Conservation (phyloP, 352 stramenopile genomes). For the Pythium volutum region DNA sequence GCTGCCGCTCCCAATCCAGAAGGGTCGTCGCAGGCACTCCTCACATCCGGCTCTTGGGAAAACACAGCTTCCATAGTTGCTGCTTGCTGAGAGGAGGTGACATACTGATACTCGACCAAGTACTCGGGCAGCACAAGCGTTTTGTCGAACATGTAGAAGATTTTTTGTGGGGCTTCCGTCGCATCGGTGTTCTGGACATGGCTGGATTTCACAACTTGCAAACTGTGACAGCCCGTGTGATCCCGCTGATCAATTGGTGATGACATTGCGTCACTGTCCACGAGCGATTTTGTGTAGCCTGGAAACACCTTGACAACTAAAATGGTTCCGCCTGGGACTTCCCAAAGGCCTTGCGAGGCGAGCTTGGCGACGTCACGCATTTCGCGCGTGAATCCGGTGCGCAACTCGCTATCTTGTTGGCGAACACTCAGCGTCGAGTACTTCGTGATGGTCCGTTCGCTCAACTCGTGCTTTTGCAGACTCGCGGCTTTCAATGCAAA, state of each 20-base stretch:
- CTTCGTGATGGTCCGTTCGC: slow-evolving; percentile 12
- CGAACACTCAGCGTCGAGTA: slow-evolving; percentile 23
- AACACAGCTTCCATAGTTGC: neutral
- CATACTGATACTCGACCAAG: slow-evolving; percentile 82
- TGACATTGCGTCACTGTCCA: slow-evolving; percentile 20
- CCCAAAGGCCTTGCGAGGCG: slow-evolving; percentile 38
- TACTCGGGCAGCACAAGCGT: slow-evolving; percentile 81
- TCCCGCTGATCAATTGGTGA: slow-evolving; percentile 28
- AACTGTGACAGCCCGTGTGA: slow-evolving; percentile 45
- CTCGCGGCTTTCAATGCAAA: slow-evolving; percentile 25
- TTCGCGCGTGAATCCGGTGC: slow-evolving; percentile 25
- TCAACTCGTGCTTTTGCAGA: slow-evolving; percentile 23
- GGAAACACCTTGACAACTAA: slow-evolving; percentile 86
- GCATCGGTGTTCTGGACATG: neutral
- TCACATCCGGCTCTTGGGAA: neutral
- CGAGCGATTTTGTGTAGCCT: slow-evolving; percentile 52
- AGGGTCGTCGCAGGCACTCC: slow-evolving; percentile 23
- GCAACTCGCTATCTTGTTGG: slow-evolving; percentile 21
- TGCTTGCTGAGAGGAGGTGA: neutral
- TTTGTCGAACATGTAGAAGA: slow-evolving; percentile 83
- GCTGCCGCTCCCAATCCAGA: slow-evolving; percentile 30
- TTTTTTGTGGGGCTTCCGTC: slow-evolving; percentile 41
- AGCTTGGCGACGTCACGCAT: slow-evolving; percentile 46
- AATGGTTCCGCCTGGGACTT: slow-evolving; percentile 43
- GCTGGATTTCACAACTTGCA: slow-evolving; percentile 38